Conservation (phyloP, 306 rosid species). For the Canavalia gladiata region DNA sequence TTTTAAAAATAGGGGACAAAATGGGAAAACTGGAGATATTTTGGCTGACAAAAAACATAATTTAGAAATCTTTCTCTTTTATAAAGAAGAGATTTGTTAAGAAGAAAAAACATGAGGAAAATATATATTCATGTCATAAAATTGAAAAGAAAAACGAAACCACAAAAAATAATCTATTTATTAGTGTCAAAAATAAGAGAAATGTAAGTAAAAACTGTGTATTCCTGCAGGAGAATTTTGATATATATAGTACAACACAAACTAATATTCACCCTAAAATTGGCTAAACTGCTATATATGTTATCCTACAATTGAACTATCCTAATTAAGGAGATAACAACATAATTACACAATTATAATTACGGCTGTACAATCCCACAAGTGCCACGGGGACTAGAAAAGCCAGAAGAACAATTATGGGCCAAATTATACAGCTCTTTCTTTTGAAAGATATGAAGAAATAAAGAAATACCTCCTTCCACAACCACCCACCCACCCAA, state of each 20-base stretch:
- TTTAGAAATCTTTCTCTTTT: not conserved
- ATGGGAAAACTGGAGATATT: not conserved
- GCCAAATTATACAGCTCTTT: slow-evolving; percentile 27
- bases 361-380: too few species aligned
- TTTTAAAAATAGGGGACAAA: not conserved
- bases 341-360: too few species aligned
- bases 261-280: too few species aligned
- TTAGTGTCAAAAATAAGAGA: too few species aligned
- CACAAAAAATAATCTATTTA: not conserved
- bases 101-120: not conserved
- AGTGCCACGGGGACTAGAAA: not conserved
- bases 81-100: not conserved
- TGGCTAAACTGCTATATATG: too few species aligned
- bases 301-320: too few species aligned
- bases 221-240: too few species aligned
- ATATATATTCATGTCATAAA: slow-evolving; percentile 1
- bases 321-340: too few species aligned
- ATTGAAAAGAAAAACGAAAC: not conserved
- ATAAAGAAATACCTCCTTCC: too few species aligned
- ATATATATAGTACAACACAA: too few species aligned
- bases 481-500: too few species aligned
- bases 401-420: not conserved
- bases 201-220: too few species aligned
- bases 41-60: not conserved
- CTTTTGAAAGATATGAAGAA: not conserved